Conservation (phyloP, 352 stramenopile species). For the Pythium aquatile region DNA sequence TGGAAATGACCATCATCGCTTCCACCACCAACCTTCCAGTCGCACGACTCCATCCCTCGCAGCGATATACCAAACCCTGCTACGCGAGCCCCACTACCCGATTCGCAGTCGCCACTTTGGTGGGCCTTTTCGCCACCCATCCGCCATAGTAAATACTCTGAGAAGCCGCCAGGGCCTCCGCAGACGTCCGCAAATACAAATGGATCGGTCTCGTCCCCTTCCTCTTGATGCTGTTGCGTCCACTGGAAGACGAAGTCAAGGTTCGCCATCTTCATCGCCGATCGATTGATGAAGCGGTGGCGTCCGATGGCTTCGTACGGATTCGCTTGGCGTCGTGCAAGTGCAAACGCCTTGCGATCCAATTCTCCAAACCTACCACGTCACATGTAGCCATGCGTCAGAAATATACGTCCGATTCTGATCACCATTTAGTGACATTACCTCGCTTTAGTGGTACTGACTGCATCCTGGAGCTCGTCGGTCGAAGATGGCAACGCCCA, state of each 20-base stretch:
- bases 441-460: conserved; percentile 24
- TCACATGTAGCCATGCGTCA: conserved; percentile 25
- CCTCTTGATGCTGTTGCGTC: conserved; percentile 24
- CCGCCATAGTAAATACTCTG: conserved; percentile 74
- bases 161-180: conserved; percentile 77
- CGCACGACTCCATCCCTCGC: conserved; percentile 39
- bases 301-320: conserved; percentile 56
- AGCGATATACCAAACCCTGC: conserved; percentile 72
- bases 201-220: neutral
- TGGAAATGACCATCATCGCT: conserved; percentile 34
- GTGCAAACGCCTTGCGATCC: conserved; percentile 34
- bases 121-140: neutral
- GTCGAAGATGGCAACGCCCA: conserved; percentile 13
- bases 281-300: conserved; percentile 72
- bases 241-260: conserved; percentile 65
- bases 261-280: conserved; percentile 80
- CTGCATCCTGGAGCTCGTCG: conserved; percentile 12
- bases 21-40: conserved; percentile 31
- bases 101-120: neutral
- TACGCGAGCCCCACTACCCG: neutral
- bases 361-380: conserved; percentile 38
- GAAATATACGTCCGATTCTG: conserved; percentile 8
- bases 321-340: conserved; percentile 48
- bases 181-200: conserved; percentile 80
- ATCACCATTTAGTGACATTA: conserved; percentile 10